Evolutionary conservation across 768 basidiomycete species (phyloP), one percentile per base, ranked within the genome.

Genomic region (Rhizopogon vesiculosus): DNA sequence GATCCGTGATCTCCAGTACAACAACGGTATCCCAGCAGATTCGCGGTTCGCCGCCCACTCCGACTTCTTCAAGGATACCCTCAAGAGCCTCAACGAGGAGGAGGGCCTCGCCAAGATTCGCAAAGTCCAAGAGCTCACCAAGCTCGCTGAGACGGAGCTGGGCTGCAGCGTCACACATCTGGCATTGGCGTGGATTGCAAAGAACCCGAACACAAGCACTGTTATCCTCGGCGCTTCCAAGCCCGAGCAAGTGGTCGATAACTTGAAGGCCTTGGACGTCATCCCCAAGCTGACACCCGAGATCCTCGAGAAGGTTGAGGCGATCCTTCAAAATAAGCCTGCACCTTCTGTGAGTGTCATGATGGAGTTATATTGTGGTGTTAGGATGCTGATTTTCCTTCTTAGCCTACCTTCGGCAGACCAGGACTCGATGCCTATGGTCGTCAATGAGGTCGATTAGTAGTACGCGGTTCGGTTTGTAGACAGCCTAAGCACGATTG

Each of bases 141-240:
- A 69, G 57, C 56, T 81, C 31, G 80, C 81, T 19, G 70, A 78
- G 64, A 57, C 59, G 38, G 72, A 76, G 59, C 69, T 85, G n/a
- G 78, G 71, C 13, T 74, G 72, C 52, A 76, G 70, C 18, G 72
- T 78, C 58, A 70, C 77, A n/a, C 74, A 76, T 41, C 70, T 85
- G 46, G 76, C 84, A 1, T 71, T 85, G 55, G 84, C 84, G 19
- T 85, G 83, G 83, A 68, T 76, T 7, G 72, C 77, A 8, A 70
- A 65, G 58, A 78, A 82, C 64, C 74, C 76, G n/a, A 77, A 77
- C 65, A 78, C 76, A 42, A 70, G 72, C 53, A 77, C 74, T 16
- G 71, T 78, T 51, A 78, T 80, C 56, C 70, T 80, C 41, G 79
- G 80, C 6, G 78, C 77, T 4, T 73, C 77, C 41, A 79, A 72